These are phyloP conservation scores for Rhizopus arrhizus DNA, from an alignment of 371 early-diverging fungal species.

Conservation along the genomic window DNA sequence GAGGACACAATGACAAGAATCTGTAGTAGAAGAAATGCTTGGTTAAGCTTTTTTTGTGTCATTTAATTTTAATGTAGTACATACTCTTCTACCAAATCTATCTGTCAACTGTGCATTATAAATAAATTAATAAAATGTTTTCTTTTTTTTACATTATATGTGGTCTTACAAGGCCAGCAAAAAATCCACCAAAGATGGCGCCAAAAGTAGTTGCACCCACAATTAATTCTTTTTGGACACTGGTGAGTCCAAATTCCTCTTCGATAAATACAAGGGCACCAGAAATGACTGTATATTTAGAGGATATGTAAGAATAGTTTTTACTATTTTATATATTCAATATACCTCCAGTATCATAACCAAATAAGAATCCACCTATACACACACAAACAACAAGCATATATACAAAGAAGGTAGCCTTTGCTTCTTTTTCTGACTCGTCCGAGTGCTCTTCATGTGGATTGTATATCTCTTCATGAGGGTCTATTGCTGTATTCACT, in stretches of 20 bases:
- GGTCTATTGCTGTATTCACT: slow-evolving; percentile 5
- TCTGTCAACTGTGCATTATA: slow-evolving; percentile 29
- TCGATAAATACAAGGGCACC: slow-evolving; percentile 57
- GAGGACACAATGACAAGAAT: slow-evolving; percentile 65
- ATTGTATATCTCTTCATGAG: slow-evolving; percentile 22
- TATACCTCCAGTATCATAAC: slow-evolving; percentile 72
- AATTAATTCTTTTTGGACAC: slow-evolving; percentile 56
- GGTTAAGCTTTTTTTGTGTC: neutral
- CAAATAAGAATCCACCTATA: slow-evolving; percentile 70
- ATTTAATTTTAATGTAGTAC: slow-evolving; percentile 11
- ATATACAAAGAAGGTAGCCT: slow-evolving; percentile 33
- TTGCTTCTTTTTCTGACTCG: slow-evolving; percentile 22
- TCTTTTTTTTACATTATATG: neutral
- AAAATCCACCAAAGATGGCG: slow-evolving; percentile 65
- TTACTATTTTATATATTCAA: neutral
- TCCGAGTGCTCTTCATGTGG: slow-evolving; percentile 30
- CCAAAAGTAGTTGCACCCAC: slow-evolving; percentile 71
- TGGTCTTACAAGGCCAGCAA: slow-evolving; percentile 53
- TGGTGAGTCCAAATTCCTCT: slow-evolving; percentile 60
- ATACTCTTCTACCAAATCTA: slow-evolving; percentile 50
- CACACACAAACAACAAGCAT: slow-evolving; percentile 56
- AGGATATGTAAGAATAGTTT: neutral
- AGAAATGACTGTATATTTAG: slow-evolving; percentile 43
- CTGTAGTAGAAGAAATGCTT: slow-evolving; percentile 30
- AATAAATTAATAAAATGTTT: slow-evolving; percentile 2